Percentiles rank a stretch among this genome's conserved stretches.
Evolutionary conservation across 345 rosid species (phyloP).

Genomic region (Eucalyptus cladocalyx): DNA sequence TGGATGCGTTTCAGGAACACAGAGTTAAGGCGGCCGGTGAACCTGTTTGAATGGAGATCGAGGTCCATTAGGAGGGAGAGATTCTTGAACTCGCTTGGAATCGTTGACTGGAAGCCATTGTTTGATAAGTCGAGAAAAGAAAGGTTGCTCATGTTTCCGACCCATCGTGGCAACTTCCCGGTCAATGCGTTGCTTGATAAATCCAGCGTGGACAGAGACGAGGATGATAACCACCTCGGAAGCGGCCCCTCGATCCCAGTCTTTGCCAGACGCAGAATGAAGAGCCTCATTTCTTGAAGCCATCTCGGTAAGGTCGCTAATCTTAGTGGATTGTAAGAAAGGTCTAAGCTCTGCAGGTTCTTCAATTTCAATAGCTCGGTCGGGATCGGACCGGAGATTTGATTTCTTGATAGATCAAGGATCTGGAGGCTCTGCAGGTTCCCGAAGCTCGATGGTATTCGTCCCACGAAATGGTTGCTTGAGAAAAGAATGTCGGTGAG

Average conservation of each 20-base stretch:
- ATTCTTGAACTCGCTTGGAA: conserved; percentile 36
- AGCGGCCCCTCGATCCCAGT: conserved; percentile 33
- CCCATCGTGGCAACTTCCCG: conserved; percentile 34
- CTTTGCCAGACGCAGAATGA: conserved; percentile 21
- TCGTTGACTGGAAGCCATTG: conserved; percentile 26
- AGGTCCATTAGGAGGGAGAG: conserved; percentile 46
- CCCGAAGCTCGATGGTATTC: conserved; percentile 37
- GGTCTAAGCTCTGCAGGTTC: conserved; percentile 32
- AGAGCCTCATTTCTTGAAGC: conserved; percentile 23
- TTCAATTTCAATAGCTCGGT: conserved; percentile 17
- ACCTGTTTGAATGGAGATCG: conserved; percentile 54
- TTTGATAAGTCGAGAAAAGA: conserved; percentile 42
- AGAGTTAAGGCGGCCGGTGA: conserved; percentile 12
- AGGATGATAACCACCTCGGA: conserved; percentile 32
- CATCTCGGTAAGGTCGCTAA: conserved; percentile 21
- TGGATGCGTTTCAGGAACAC: conserved; percentile 22
- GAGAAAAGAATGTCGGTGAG: conserved; percentile 49
- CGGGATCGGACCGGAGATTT: conserved; percentile 26
- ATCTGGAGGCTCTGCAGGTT: conserved; percentile 28
- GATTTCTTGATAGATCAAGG: conserved; percentile 40
- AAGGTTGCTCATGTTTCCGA: conserved; percentile 41
- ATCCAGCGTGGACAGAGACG: conserved; percentile 35
- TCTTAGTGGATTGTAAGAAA: conserved; percentile 37
- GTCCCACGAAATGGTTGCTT: conserved; percentile 28
- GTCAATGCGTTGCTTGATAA: conserved; percentile 36